phyloP scores from a whole-genome alignment of 805 yeast species.

The Limtongozyma cylindracea region DNA sequence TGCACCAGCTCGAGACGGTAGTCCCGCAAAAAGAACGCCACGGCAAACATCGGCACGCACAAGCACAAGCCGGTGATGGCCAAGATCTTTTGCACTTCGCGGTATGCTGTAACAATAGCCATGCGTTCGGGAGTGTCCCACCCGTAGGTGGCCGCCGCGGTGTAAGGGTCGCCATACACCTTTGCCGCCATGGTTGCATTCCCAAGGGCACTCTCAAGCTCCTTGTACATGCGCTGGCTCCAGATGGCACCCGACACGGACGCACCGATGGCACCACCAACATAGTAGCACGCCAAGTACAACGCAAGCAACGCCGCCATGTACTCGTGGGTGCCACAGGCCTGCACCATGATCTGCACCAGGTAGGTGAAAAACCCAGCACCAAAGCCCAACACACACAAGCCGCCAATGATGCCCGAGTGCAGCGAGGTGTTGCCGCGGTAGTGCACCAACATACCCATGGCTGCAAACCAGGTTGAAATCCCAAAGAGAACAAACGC shows the following conservation, averaged over 20 bases:
- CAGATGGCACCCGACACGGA: slow-evolving; percentile 5
- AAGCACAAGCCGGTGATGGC: slow-evolving; percentile 1
- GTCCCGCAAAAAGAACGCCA: too few species aligned
- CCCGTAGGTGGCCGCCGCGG: too few species aligned
- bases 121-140: too few species aligned
- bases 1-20: too few species aligned
- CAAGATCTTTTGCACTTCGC: slow-evolving; percentile 1
- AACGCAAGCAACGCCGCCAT: slow-evolving; percentile 4
- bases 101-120: too few species aligned
- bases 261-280: slow-evolving; percentile 5
- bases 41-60: slow-evolving; percentile 1
- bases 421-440: too few species aligned
- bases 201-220: neutral
- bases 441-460: too few species aligned
- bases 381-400: slow-evolving; percentile 4
- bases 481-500: slow-evolving; percentile 1
- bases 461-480: too few species aligned
- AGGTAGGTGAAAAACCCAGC: slow-evolving; percentile 4
- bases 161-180: too few species aligned
- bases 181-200: too few species aligned
- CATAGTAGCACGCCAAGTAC: slow-evolving; percentile 2
- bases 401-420: slow-evolving; percentile 5
- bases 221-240: slow-evolving; percentile 2
- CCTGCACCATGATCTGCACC: slow-evolving; percentile 3
- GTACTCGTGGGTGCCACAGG: slow-evolving; percentile 3